Percentiles rank a stretch among this genome's conserved stretches.
These are phyloP conservation scores for Combretum micranthum DNA, from an alignment of 345 rosid genomes.

Conservation along the genomic window DNA sequence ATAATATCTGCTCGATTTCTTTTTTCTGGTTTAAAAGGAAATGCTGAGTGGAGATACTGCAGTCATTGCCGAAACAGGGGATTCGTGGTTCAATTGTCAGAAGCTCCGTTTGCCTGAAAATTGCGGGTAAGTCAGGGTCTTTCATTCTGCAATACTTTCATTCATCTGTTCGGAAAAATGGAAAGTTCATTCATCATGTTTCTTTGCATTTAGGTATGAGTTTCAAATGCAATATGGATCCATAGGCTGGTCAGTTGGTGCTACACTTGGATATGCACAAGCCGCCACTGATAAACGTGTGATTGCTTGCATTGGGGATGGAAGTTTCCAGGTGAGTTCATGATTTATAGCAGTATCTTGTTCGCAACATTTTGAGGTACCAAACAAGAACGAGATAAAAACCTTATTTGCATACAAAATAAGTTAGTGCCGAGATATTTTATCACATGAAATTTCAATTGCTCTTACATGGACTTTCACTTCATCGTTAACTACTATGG, in stretches of 20 bases:
- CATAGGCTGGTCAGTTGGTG: constrained; percentile 78
- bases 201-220: constrained; percentile 38
- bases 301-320: constrained; percentile 73
- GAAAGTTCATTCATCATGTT: constrained; percentile 4
- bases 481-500: too few relatives aligned
- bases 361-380: too few relatives aligned
- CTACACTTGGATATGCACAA: constrained; percentile 72
- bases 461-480: too few relatives aligned
- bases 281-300: constrained; percentile 60
- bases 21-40: constrained; percentile 22
- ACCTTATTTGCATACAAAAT: too few relatives aligned
- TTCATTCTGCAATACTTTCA: not conserved
- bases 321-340: constrained; percentile 56
- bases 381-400: too few relatives aligned
- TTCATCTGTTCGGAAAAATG: not conserved
- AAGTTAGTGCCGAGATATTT: too few relatives aligned
- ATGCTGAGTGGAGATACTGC: constrained; percentile 47
- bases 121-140: constrained; percentile 42
- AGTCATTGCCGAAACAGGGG: constrained; percentile 72
- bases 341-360: not conserved
- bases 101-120: constrained; percentile 64
- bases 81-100: constrained; percentile 81
- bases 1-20: too few relatives aligned
- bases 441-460: too few relatives aligned
- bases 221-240: constrained; percentile 86